Conservation (phyloP, 2,329 filamentous ascomycete genomes). For the Stagonosporopsis vannaccii region DNA sequence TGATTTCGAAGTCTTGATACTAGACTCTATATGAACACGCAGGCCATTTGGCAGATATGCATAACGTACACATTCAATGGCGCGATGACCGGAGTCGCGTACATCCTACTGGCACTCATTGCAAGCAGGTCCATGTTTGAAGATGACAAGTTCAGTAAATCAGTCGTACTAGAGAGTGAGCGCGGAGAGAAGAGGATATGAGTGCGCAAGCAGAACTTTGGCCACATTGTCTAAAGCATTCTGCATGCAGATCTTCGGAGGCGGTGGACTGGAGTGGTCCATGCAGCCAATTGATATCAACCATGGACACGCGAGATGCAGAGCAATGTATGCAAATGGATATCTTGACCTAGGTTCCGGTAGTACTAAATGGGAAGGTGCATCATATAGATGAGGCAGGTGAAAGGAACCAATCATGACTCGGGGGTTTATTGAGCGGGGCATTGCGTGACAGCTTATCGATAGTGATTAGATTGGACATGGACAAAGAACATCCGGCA, state of each 20-base stretch:
- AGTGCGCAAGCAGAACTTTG: slow-evolving; percentile 5
- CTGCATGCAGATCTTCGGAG: slow-evolving; percentile 14
- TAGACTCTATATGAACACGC: not conserved
- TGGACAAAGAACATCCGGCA: slow-evolving; percentile 34
- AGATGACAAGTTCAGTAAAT: not conserved
- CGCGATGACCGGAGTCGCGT: slow-evolving; percentile 7
- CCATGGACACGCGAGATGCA: slow-evolving; percentile 6
- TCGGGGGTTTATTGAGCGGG: slow-evolving; percentile 24
- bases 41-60: not conserved
- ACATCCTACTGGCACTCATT: slow-evolving; percentile 4
- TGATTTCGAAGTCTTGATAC: not conserved
- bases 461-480: slow-evolving; percentile 37
- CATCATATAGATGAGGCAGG: slow-evolving; percentile 16
- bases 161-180: not conserved
- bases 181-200: slow-evolving; percentile 2
- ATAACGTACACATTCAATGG: slow-evolving; percentile 9
- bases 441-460: slow-evolving; percentile 31
- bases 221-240: slow-evolving; percentile 14
- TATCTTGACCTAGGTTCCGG: slow-evolving; percentile 10
- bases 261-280: not conserved
- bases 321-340: slow-evolving; percentile 12
- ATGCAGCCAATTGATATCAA: slow-evolving; percentile 7
- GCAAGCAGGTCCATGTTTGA: slow-evolving; percentile 2
- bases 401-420: slow-evolving; percentile 10
- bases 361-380: slow-evolving; percentile 14